Conservation (phyloP, 1,284 basidiomycete species). For the Rhodotorula mucilaginosa region DNA sequence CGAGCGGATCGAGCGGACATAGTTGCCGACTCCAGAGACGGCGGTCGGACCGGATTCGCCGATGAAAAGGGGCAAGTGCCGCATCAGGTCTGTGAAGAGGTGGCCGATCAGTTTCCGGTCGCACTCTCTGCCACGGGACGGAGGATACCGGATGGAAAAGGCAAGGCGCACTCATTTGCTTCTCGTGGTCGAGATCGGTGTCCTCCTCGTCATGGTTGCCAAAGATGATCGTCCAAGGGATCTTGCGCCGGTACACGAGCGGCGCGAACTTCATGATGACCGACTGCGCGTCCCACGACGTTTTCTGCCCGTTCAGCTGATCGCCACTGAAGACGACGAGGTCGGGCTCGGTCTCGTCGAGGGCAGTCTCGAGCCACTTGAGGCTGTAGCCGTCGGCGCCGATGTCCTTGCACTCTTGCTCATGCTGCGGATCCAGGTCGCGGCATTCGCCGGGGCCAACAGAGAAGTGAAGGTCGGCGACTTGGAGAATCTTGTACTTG, state of each 20-base stretch:
- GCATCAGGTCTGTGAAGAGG: constrained; percentile 56
- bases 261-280: constrained; percentile 83
- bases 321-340: constrained; percentile 64
- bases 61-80: constrained; percentile 78
- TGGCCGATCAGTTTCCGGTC: too few relatives aligned
- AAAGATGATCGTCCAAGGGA: constrained; percentile 87
- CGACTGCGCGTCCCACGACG: constrained; percentile 79
- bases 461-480: constrained; percentile 79
- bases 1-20: constrained; percentile 48
- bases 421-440: constrained; percentile 35
- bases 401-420: constrained; percentile 14
- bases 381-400: constrained; percentile 66
- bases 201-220: constrained; percentile 85
- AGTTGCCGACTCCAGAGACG: constrained; percentile 83
- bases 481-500: constrained; percentile 80
- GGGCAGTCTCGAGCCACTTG: constrained; percentile 63
- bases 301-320: constrained; percentile 60
- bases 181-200: constrained; percentile 54
- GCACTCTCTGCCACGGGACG: not conserved
- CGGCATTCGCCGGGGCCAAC: constrained; percentile 42
- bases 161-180: constrained; percentile 48
- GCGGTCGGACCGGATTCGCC: constrained; percentile 73
- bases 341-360: constrained; percentile 84
- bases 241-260: constrained; percentile 68
- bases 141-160: not conserved